These are phyloP conservation scores for Paxillus ammoniavirescens DNA, from an alignment of 768 basidiomycete species.

Conservation along the genomic window DNA sequence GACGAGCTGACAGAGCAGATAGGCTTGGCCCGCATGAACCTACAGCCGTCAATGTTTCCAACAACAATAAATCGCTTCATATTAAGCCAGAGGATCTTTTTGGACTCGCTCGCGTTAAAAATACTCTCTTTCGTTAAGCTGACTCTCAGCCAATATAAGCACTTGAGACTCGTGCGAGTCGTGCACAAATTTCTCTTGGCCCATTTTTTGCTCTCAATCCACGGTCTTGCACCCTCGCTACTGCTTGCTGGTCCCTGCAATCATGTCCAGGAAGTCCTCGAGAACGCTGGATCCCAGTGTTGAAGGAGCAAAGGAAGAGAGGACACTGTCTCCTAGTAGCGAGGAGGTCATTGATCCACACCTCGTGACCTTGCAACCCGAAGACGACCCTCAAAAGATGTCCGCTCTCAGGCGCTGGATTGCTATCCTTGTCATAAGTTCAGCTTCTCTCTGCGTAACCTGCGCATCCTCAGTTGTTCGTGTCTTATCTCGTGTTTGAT, in stretches of 20 bases:
- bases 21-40: no score
- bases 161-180: not conserved
- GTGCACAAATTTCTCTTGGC: not conserved
- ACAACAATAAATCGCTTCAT: no score
- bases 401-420: conserved; percentile 46
- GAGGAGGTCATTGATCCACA: conserved; percentile 10
- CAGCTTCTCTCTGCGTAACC: conserved; percentile 49
- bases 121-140: not conserved
- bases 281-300: conserved; percentile 2
- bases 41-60: no score
- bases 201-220: not conserved
- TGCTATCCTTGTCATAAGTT: conserved; percentile 44
- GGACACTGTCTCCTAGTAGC: not conserved
- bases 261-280: conserved; percentile 8
- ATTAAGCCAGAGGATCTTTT: no score
- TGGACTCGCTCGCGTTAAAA: not conserved
- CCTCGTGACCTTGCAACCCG: conserved; percentile 38
- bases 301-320: conserved; percentile 8
- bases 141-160: not conserved
- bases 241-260: not conserved
- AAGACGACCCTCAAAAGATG: conserved; percentile 43
- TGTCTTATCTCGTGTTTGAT: conserved; percentile 3
- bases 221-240: not conserved
- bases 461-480: conserved; percentile 58
- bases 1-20: no score